Evolutionary conservation across 2,329 filamentous ascomycete genomes (phyloP), one percentile per base, ranked within the genome.

Genomic region (Fusarium annulatum): DNA sequence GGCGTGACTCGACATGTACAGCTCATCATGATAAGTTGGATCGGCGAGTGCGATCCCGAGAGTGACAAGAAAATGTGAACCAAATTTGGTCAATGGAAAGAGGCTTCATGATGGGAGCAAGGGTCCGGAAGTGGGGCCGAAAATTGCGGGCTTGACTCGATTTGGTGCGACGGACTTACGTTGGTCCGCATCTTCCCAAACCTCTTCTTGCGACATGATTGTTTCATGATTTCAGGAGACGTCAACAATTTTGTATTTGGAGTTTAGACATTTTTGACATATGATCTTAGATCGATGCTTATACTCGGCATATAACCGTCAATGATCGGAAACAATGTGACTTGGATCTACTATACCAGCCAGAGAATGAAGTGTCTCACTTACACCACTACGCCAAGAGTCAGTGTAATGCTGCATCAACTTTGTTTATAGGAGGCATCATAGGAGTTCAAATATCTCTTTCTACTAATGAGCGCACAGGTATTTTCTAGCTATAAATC

Each of bases 1-100:
- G 87, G 82, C 36, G 82, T 80, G 11, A 80, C 82, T 65, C 85
- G 84, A 69, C 87, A 89, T 28, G 83, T 79, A 76, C 87, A 88
- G 69, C 77, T 82, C 87, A 88, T 88, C 53, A 69, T 74, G 71
- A 67, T 39, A 66, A 45, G 55, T 63, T 53, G 39, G 56, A 59
- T 58, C 58, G 43, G 60, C 38, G 36, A 30, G 28, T 38, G 36
- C 42, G 49, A 61, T 69, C 46, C 39, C 39, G 46, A 48, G 55
- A 51, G 46, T 49, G 36, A 52, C 62, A 63, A 67, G 59, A 78
- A 78, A 78, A 77, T 66, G 66, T 60, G 73, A 64, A 69, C 68
- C 57, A 72, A 72, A 72, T 69, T 69, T 71, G 36, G 67, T 28
- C 66, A 55, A 48, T 38, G 61, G 58, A 69, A 48, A 53, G 60